Conservation (phyloP, 2,329 filamentous ascomycete species). For the Apiospora saccharicola region DNA sequence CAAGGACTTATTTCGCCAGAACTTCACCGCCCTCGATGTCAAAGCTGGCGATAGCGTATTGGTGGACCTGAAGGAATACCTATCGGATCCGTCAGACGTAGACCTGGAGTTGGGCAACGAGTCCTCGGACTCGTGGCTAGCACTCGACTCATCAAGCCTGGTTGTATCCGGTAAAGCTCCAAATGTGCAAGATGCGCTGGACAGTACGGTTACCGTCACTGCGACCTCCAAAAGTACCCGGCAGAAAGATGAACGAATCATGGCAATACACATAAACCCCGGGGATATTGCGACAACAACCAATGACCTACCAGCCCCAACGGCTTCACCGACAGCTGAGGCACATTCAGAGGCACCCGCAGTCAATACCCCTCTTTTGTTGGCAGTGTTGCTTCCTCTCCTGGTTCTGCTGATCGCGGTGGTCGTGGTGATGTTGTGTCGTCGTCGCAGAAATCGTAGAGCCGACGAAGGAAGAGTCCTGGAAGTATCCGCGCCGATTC, state of each 20-base stretch:
- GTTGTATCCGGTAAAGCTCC: constrained; percentile 39
- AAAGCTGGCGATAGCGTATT: constrained; percentile 39
- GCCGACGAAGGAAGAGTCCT: constrained; percentile 26
- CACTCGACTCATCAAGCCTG: constrained; percentile 37
- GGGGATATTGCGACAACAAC: neutral
- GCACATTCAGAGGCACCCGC: neutral
- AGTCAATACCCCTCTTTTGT: constrained; percentile 6
- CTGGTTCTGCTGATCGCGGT: constrained; percentile 33
- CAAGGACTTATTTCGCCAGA: constrained; percentile 36
- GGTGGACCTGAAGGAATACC: constrained; percentile 41
- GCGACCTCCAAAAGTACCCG: constrained; percentile 35
- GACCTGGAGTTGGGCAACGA: constrained; percentile 35
- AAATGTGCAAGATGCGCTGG: constrained; percentile 24
- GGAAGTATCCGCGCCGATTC: constrained; percentile 41
- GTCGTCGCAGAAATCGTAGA: constrained; percentile 35
- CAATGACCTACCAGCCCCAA: constrained; percentile 2
- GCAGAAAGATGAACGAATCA: constrained; percentile 32
- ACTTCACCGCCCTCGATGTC: constrained; percentile 40
- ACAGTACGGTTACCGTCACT: constrained; percentile 34
- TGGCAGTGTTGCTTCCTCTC: constrained; percentile 39
- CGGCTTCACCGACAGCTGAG: neutral
- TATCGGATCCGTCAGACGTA: constrained; percentile 37
- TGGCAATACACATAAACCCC: constrained; percentile 19
- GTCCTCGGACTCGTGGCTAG: constrained; percentile 42
- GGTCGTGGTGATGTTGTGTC: constrained; percentile 34